Evolutionary conservation across 2,329 filamentous ascomycete species (phyloP).

Genomic region (Fusarium pininemorale): DNA sequence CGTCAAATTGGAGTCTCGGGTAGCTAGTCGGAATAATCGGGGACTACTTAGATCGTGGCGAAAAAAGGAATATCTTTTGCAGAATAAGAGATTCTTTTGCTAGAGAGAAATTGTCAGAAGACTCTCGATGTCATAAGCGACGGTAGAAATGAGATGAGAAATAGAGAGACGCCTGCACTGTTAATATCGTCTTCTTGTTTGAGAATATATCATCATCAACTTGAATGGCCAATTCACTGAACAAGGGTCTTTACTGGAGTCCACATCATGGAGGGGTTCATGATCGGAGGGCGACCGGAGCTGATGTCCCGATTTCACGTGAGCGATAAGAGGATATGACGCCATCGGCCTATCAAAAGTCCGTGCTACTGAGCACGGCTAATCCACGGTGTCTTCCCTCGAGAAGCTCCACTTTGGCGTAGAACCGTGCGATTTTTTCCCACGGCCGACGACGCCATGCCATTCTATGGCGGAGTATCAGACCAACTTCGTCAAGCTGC

Average conservation of each 20-base stretch:
- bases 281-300: constrained; percentile 19
- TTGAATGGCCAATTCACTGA: not conserved
- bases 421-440: constrained; percentile 42
- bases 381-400: constrained; percentile 23
- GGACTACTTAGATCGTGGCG: constrained; percentile 13
- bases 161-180: not conserved
- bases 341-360: constrained; percentile 37
- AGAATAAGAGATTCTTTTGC: not conserved
- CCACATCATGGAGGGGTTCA: constrained; percentile 12
- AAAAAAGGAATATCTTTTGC: constrained; percentile 4
- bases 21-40: constrained; percentile 21
- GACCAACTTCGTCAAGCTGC: constrained; percentile 37
- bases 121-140: not conserved
- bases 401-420: constrained; percentile 12
- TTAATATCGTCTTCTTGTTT: not conserved
- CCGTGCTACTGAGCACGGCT: constrained; percentile 26
- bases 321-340: constrained; percentile 20
- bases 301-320: not conserved
- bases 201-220: not conserved
- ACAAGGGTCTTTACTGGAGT: not conserved
- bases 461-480: constrained; percentile 43
- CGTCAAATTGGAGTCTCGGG: constrained; percentile 38
- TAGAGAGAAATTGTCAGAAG: not conserved
- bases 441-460: constrained; percentile 34
- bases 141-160: not conserved